Evolutionary conservation across 768 basidiomycete species (phyloP).

Genomic region (Hypholoma fasciculare): DNA sequence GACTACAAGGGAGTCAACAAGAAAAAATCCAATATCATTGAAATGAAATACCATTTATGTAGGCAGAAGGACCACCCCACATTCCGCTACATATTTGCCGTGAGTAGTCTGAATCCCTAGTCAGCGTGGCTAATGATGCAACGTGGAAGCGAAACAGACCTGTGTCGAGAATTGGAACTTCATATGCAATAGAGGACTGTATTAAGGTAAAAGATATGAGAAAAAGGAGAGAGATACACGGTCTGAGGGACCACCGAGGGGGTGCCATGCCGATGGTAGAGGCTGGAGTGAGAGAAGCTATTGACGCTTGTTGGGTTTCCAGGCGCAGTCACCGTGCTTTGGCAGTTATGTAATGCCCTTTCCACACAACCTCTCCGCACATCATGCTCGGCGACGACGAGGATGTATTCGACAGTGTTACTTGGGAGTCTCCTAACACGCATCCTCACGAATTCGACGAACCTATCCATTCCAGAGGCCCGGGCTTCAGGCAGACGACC

Average conservation of each 20-base stretch:
- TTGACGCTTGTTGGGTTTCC: conserved; percentile 35
- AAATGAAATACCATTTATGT: conserved; percentile 72
- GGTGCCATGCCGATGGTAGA: conserved; percentile 22
- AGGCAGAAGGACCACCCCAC: conserved; percentile 80
- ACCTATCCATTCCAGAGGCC: conserved; percentile 49
- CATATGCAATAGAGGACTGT: conserved; percentile 47
- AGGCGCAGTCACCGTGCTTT: conserved; percentile 15
- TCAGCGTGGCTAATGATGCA: conserved; percentile 3
- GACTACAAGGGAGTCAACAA: conserved; percentile 39
- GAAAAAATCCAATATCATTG: background rate
- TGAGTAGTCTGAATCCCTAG: conserved; percentile 54
- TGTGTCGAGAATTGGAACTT: conserved; percentile 68
- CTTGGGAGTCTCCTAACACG: conserved; percentile 79
- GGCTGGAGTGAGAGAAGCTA: conserved; percentile 21
- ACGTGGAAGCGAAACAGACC: conserved; percentile 26
- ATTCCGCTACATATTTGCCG: conserved; percentile 95
- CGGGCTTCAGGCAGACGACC: conserved; percentile 82
- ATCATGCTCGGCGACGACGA: conserved; percentile 84
- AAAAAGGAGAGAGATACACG: conserved; percentile 21
- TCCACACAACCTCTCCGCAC: conserved; percentile 4
- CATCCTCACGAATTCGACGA: conserved; percentile 45
- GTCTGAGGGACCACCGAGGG: conserved; percentile 21
- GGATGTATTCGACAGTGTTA: conserved; percentile 89
- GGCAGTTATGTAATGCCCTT: conserved; percentile 19
- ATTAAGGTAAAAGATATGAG: conserved; percentile 32